phyloP scores from a whole-genome alignment of 2,329 filamentous ascomycete species.

The Amylocarpus encephaloides region DNA sequence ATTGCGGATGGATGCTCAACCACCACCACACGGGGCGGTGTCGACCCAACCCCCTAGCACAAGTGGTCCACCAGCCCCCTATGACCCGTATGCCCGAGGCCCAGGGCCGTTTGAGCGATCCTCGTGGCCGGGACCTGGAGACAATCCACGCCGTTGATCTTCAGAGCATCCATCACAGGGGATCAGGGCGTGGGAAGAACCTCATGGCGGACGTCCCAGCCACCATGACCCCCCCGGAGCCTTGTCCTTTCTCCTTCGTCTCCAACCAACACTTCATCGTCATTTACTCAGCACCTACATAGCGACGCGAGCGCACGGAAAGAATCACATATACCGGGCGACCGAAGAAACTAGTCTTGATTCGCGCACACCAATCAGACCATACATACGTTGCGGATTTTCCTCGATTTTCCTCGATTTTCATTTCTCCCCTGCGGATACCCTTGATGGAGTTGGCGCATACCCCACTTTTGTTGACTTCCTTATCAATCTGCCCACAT shows the following conservation, averaged over 20 bases:
- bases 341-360: conserved; percentile 3
- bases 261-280: neutral
- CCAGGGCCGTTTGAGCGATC: conserved; percentile 21
- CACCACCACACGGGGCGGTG: conserved; percentile 8
- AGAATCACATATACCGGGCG: conserved; percentile 3
- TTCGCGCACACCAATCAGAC: neutral
- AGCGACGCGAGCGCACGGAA: neutral
- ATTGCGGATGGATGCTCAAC: conserved; percentile 25
- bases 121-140: conserved; percentile 20
- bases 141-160: conserved; percentile 19
- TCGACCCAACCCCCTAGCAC: conserved; percentile 16
- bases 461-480: conserved; percentile 2
- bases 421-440: conserved; percentile 7
- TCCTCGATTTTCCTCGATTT: neutral
- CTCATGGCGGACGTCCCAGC: no score
- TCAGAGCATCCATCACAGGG: neutral
- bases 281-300: neutral
- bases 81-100: conserved; percentile 22
- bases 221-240: no score
- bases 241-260: neutral
- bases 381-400: neutral
- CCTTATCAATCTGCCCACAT: neutral
- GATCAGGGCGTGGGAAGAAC: neutral
- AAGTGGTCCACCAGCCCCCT: conserved; percentile 19
- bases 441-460: conserved; percentile 10